These are phyloP conservation scores for Eimeria falciformis DNA, from an alignment of 169 alveolate genomes.

Conservation along the genomic window DNA sequence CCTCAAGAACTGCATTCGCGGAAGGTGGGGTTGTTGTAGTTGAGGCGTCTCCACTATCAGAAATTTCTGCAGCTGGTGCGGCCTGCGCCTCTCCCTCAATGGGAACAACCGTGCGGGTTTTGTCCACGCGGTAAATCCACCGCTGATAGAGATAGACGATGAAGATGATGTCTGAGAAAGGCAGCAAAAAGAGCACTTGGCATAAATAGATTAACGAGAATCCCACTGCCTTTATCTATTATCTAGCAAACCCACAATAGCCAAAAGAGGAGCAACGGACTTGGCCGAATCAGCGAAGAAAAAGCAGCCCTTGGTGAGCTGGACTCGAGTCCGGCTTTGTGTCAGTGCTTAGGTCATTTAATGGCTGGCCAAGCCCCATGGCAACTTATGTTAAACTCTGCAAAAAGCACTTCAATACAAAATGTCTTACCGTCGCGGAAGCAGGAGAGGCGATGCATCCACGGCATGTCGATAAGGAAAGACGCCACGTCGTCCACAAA, in stretches of 20 bases:
- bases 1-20: not conserved
- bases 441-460: conserved; percentile 93
- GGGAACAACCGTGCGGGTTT: conserved; percentile 65
- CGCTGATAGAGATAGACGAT: conserved; percentile 93
- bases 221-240: too few species aligned
- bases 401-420: too few species aligned
- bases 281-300: not conserved
- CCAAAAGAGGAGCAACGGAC: too few species aligned
- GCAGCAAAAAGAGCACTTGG: not conserved
- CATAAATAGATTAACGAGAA: too few species aligned
- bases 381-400: too few species aligned
- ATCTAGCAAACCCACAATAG: too few species aligned
- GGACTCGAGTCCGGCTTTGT: too few species aligned
- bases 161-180: conserved; percentile 90
- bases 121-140: conserved; percentile 87
- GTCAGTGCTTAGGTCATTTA: too few species aligned
- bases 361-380: too few species aligned
- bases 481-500: conserved; percentile 99
- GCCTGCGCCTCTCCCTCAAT: not conserved
- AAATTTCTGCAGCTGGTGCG: not conserved
- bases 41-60: not conserved
- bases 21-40: not conserved
- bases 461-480: conserved; percentile 98
- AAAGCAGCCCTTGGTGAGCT: too few species aligned
- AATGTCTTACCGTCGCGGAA: conserved; percentile 95